These are phyloP conservation scores for Clavariopsis aquatica DNA, from an alignment of 495 filamentous ascomycete genomes.

Conservation along the genomic window DNA sequence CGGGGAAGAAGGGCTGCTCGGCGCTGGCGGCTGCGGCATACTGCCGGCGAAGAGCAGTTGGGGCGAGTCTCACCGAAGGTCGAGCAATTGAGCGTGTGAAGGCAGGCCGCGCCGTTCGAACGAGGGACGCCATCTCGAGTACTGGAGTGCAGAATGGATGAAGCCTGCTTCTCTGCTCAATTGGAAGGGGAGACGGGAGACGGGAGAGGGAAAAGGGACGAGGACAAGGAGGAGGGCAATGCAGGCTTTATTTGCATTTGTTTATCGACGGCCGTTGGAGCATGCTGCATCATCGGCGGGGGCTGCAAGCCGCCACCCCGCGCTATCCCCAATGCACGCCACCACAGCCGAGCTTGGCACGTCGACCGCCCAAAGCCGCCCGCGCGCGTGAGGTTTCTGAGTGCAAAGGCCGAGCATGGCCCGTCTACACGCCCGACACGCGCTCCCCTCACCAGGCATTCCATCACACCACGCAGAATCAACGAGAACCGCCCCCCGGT, in stretches of 20 bases:
- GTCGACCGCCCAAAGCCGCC: too few species aligned
- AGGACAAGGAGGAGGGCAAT: not conserved
- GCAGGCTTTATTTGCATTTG: constrained; percentile 5
- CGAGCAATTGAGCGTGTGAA: constrained; percentile 23
- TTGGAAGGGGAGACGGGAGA: not conserved
- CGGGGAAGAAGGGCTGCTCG: constrained; percentile 45
- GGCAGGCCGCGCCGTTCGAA: constrained; percentile 24
- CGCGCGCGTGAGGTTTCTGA: not conserved
- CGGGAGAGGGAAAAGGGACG: not conserved
- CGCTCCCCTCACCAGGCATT: not conserved
- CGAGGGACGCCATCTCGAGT: constrained; percentile 29
- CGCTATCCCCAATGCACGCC: constrained; percentile 1
- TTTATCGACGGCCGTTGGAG: constrained; percentile 1
- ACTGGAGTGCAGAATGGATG: not conserved
- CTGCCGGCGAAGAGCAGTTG: constrained; percentile 17
- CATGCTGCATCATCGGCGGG: not conserved
- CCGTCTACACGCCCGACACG: constrained; percentile 7
- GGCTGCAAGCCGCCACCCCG: not conserved
- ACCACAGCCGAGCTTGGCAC: not conserved
- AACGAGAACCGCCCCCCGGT: too few species aligned
- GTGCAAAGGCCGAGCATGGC: not conserved
- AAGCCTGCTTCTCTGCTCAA: not conserved
- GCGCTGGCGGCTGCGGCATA: constrained; percentile 25
- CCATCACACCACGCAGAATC: too few species aligned
- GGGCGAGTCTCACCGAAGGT: constrained; percentile 8